Evolutionary conservation across 805 yeast species (phyloP).

Genomic region (Saccharomycopsis olivae): DNA sequence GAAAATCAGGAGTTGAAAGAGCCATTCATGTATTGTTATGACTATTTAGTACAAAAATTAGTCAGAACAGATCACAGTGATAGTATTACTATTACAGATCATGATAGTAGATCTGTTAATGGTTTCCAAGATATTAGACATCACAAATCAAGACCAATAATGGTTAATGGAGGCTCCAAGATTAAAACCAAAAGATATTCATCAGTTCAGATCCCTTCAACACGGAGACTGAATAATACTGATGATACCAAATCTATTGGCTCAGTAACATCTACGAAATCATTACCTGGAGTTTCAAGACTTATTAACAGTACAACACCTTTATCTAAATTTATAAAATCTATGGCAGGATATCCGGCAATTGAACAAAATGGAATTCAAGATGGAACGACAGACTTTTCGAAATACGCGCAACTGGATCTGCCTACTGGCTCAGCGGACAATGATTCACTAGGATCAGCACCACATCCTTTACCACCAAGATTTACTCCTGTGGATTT

Average conservation of each 20-base stretch:
- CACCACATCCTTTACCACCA: conserved; percentile 18
- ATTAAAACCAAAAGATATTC: conserved; percentile 4
- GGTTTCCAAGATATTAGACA: background rate
- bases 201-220: conserved; percentile 8
- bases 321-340: conserved; percentile 11
- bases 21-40: conserved; percentile 16
- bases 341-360: conserved; percentile 6
- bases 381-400: background rate
- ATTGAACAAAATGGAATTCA: background rate
- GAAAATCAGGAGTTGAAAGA: conserved; percentile 10
- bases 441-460: conserved; percentile 2
- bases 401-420: background rate
- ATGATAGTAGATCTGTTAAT: background rate
- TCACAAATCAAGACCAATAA: background rate
- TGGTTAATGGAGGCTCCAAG: background rate
- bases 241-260: conserved; percentile 1
- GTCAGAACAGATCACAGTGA: background rate
- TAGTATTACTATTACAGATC: background rate
- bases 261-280: background rate
- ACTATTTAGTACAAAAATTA: conserved; percentile 12
- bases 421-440: too few relatives aligned
- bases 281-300: conserved; percentile 4
- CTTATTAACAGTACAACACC: conserved; percentile 8
- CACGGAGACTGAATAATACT: conserved; percentile 1
- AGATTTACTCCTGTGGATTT: conserved; percentile 22